These are phyloP conservation scores for Aulographum hederae DNA, from an alignment of 2,329 filamentous ascomycete genomes.

Conservation along the genomic window DNA sequence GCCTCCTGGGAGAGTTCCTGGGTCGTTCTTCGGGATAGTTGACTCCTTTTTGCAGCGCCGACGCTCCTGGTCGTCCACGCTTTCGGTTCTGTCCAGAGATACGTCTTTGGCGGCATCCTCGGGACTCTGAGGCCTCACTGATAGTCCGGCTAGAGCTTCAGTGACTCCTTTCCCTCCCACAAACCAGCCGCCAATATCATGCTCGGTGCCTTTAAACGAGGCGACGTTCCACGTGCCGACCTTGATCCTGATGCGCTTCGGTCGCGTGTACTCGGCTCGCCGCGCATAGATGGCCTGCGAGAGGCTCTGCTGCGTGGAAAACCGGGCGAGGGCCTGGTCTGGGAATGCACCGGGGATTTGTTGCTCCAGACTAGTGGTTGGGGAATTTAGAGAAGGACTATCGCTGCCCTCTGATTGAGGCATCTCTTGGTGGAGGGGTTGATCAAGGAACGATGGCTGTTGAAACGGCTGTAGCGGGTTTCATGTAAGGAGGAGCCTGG, in stretches of 20 bases:
- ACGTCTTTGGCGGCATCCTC: slow-evolving; percentile 5
- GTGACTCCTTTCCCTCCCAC: slow-evolving; percentile 56
- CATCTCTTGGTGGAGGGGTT: neutral
- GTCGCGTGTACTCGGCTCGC: slow-evolving; percentile 59
- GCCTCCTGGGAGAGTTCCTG: slow-evolving; percentile 31
- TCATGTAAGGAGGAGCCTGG: neutral
- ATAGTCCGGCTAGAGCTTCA: slow-evolving; percentile 38
- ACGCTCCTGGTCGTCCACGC: slow-evolving; percentile 28
- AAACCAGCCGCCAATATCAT: slow-evolving; percentile 81
- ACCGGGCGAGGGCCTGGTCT: slow-evolving; percentile 9
- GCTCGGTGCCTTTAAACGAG: slow-evolving; percentile 64
- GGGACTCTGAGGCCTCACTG: slow-evolving; percentile 10
- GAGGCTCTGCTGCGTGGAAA: slow-evolving; percentile 27
- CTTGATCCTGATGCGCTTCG: slow-evolving; percentile 63
- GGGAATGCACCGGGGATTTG: slow-evolving; percentile 32
- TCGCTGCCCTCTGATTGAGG: neutral
- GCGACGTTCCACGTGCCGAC: slow-evolving; percentile 94
- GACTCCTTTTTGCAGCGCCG: slow-evolving; percentile 22
- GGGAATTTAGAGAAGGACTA: neutral
- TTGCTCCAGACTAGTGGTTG: slow-evolving; percentile 16
- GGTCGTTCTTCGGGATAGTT: slow-evolving; percentile 26
- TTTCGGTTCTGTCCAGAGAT: slow-evolving; percentile 18
- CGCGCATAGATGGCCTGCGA: slow-evolving; percentile 49
- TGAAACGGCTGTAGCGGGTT: neutral
- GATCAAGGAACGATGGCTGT: neutral